These are phyloP conservation scores for Meyerozyma elateridarum DNA, from an alignment of 1,139 yeast species.

Conservation along the genomic window DNA sequence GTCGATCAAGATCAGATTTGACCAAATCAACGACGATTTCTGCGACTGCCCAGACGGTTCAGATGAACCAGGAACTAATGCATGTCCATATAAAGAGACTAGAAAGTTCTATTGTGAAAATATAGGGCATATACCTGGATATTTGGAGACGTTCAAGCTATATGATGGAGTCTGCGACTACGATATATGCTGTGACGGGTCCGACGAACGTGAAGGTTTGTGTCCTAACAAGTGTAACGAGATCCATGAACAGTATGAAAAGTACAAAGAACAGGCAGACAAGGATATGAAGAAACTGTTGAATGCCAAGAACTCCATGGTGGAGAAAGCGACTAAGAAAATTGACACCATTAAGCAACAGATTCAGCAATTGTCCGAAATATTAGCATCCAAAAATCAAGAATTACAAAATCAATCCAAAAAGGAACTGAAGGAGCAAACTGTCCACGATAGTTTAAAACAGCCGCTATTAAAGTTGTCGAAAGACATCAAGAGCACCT, in stretches of 20 bases:
- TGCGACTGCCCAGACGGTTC: slow-evolving; percentile 99
- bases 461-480: slow-evolving; percentile 16
- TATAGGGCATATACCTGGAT: slow-evolving; percentile 58
- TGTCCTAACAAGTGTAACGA: slow-evolving; percentile 62
- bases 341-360: slow-evolving; percentile 15
- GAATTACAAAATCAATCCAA: slow-evolving; percentile 17
- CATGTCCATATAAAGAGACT: slow-evolving; percentile 48
- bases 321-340: slow-evolving; percentile 8
- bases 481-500: slow-evolving; percentile 17
- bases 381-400: slow-evolving; percentile 25
- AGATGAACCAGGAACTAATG: slow-evolving; percentile 95
- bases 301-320: slow-evolving; percentile 15
- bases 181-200: slow-evolving; percentile 88
- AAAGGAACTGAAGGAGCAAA: too few species aligned
- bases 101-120: slow-evolving; percentile 72
- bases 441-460: background rate
- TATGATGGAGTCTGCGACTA: slow-evolving; percentile 94
- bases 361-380: slow-evolving; percentile 19
- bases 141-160: slow-evolving; percentile 58
- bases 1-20: slow-evolving; percentile 50
- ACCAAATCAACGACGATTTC: slow-evolving; percentile 77
- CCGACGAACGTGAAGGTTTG: slow-evolving; percentile 59
- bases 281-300: slow-evolving; percentile 22
- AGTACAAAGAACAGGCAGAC: slow-evolving; percentile 14
- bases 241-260: slow-evolving; percentile 28